phyloP scores from a whole-genome alignment of 1,139 yeast species.

The Suhomyces bokatorum region DNA sequence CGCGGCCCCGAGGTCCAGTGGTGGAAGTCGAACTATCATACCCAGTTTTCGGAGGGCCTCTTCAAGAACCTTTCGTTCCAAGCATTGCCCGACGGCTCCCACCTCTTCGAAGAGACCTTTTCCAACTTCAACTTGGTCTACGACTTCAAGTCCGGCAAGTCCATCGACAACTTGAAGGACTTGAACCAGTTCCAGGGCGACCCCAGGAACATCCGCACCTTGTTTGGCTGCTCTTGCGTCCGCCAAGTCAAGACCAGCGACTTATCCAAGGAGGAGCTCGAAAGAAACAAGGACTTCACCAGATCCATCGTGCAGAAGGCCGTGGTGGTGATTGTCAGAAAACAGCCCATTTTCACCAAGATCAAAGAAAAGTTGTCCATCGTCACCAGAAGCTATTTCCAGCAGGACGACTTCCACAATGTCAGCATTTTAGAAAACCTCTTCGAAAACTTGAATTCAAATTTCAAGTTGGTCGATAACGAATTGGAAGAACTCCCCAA shows the following conservation, averaged over 20 bases:
- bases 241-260: constrained; percentile 74
- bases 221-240: constrained; percentile 93
- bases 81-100: constrained; percentile 95
- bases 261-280: constrained; percentile 46
- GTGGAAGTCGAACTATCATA: constrained; percentile 71
- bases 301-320: constrained; percentile 91
- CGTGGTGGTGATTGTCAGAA: constrained; percentile 77
- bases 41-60: constrained; percentile 39
- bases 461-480: constrained; percentile 28
- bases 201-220: constrained; percentile 59
- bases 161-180: constrained; percentile 47
- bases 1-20: constrained; percentile 95
- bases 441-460: constrained; percentile 65
- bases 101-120: constrained; percentile 86
- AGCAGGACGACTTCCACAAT: constrained; percentile 77
- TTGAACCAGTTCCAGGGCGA: constrained; percentile 46
- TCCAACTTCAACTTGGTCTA: constrained; percentile 86
- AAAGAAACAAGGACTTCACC: constrained; percentile 66
- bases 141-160: constrained; percentile 53
- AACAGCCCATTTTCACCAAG: constrained; percentile 83
- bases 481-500: constrained; percentile 16
- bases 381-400: constrained; percentile 82
- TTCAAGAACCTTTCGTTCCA: constrained; percentile 95
- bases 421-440: constrained; percentile 65
- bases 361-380: constrained; percentile 88